phyloP scores from a whole-genome alignment of 768 basidiomycete species.

The Agrocybe chaxingu region DNA sequence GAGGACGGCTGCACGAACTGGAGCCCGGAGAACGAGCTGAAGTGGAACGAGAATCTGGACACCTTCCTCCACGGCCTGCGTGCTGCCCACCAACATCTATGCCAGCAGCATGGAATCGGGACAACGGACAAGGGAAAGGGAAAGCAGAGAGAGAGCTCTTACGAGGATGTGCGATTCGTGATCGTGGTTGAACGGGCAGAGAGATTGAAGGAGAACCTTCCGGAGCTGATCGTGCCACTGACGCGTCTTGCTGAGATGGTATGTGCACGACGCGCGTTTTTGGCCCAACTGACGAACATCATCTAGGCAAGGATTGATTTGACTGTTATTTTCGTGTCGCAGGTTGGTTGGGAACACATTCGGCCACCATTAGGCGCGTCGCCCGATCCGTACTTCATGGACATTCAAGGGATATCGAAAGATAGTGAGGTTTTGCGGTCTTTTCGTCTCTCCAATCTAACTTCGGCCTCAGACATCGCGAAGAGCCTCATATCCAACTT shows the following conservation, averaged over 20 bases:
- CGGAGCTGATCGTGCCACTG: conserved; percentile 68
- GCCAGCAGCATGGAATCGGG: conserved; percentile 7
- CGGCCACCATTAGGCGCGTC: conserved; percentile 68
- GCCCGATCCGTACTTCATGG: conserved; percentile 69
- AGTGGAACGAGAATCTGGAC: conserved; percentile 67
- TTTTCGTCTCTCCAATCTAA: not conserved
- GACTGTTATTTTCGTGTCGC: conserved; percentile 61
- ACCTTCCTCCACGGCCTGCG: conserved; percentile 67
- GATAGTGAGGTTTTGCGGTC: conserved; percentile 40
- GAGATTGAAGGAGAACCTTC: conserved; percentile 54
- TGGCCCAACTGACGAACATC: not conserved
- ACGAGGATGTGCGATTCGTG: conserved; percentile 42
- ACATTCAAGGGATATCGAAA: conserved; percentile 50
- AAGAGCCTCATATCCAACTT: conserved; percentile 39
- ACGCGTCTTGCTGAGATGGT: conserved; percentile 73
- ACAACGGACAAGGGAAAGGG: conserved; percentile 10
- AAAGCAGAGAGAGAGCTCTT: conserved; percentile 27
- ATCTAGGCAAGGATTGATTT: conserved; percentile 56
- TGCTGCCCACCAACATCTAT: conserved; percentile 29
- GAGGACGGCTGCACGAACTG: conserved; percentile 60
- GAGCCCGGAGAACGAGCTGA: conserved; percentile 35
- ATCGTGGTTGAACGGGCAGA: conserved; percentile 69
- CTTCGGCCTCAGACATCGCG: conserved; percentile 23
- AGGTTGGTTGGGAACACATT: conserved; percentile 68
- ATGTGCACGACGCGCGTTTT: conserved; percentile 14